Conservation (phyloP, 441 rosid genomes). For the Breynia disticha region DNA sequence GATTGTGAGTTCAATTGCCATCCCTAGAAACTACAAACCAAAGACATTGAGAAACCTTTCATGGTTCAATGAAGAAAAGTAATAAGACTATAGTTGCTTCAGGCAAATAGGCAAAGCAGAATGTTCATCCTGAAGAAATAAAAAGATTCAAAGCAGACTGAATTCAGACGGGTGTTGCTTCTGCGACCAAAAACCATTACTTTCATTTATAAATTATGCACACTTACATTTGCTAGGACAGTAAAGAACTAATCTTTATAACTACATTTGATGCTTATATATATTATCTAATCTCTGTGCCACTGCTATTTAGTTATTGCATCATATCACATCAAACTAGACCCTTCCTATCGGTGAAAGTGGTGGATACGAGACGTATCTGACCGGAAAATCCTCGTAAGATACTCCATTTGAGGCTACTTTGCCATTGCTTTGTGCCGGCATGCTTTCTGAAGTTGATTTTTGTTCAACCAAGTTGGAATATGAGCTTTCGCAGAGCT, state of each 20-base stretch:
- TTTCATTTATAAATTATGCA: not conserved
- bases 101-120: no score
- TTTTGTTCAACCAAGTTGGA: slow-evolving; percentile 24
- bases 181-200: not conserved
- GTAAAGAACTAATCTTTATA: not conserved
- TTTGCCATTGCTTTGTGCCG: slow-evolving; percentile 26
- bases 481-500: slow-evolving; percentile 25
- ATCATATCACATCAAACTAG: slow-evolving; percentile 20
- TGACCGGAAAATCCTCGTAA: slow-evolving; percentile 38
- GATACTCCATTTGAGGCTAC: slow-evolving; percentile 22
- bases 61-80: no score
- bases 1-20: no score
- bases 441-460: slow-evolving; percentile 24
- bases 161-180: not conserved
- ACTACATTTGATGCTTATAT: not conserved
- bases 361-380: slow-evolving; percentile 56
- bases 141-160: no score
- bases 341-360: slow-evolving; percentile 70
- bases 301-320: slow-evolving; percentile 6
- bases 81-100: no score
- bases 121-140: no score
- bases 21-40: no score
- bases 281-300: slow-evolving; percentile 9
- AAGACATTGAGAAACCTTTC: no score
- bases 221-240: not conserved